Conservation (phyloP, 148 eudicot genomes). For the Heliosperma pusillum region DNA sequence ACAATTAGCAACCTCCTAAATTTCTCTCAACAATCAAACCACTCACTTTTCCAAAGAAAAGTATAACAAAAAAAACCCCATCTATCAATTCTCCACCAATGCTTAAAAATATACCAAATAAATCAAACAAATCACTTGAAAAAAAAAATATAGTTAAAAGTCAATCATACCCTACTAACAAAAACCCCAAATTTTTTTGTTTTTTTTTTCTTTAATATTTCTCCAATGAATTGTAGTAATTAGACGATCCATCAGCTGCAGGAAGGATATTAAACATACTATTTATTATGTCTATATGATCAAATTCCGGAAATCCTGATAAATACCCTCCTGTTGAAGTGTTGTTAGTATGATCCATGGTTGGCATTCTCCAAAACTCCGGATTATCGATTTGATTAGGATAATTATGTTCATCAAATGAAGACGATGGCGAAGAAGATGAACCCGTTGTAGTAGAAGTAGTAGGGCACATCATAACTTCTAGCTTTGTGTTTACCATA, state of each 20-base stretch:
- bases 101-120: not conserved
- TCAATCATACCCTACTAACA: slow-evolving; percentile 18
- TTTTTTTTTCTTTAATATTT: slow-evolving; percentile 23
- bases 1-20: slow-evolving; percentile 19
- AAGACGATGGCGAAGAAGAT: slow-evolving; percentile 20
- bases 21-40: slow-evolving; percentile 23
- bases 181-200: not conserved
- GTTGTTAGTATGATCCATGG: slow-evolving; percentile 5
- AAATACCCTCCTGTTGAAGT: slow-evolving; percentile 48
- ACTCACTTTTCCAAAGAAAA: not conserved
- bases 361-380: slow-evolving; percentile 9
- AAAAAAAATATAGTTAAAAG: slow-evolving; percentile 10
- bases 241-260: slow-evolving; percentile 27
- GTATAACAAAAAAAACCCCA: not conserved
- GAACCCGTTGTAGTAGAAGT: slow-evolving; percentile 6
- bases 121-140: not conserved
- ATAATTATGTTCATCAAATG: slow-evolving; percentile 7
- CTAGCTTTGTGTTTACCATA: slow-evolving; percentile 24
- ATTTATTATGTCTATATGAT: slow-evolving; percentile 47
- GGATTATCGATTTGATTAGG: slow-evolving; percentile 5
- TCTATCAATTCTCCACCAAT: slow-evolving; percentile 4
- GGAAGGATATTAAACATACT: slow-evolving; percentile 38
- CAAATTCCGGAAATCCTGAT: slow-evolving; percentile 46
- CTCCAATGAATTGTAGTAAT: slow-evolving; percentile 25
- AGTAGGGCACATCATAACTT: slow-evolving; percentile 17